These are phyloP conservation scores for Mimosa bimucronata DNA, from an alignment of 306 rosid genomes.

Conservation along the genomic window DNA sequence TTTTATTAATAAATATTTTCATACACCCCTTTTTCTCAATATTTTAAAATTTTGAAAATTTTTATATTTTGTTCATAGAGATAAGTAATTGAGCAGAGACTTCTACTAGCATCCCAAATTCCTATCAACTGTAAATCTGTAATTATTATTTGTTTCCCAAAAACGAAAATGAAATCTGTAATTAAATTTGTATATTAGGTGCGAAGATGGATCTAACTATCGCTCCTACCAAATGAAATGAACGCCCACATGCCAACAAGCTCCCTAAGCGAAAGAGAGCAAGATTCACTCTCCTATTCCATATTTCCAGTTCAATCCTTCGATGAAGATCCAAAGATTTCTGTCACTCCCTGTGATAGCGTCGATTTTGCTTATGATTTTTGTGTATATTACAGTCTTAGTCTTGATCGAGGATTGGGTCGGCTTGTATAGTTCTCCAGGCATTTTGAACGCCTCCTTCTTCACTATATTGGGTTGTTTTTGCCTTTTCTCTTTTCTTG, in stretches of 20 bases:
- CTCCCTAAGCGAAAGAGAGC: background rate
- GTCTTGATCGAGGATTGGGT: background rate
- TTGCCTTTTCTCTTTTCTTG: background rate
- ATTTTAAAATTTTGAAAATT: too few species aligned
- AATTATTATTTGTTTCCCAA: too few species aligned
- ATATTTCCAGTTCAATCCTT: background rate
- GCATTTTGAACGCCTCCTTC: background rate
- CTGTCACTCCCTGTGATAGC: conserved; percentile 2
- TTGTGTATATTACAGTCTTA: background rate
- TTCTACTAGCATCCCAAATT: too few species aligned
- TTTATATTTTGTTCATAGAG: too few species aligned
- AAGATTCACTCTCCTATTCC: background rate
- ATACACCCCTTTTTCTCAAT: too few species aligned
- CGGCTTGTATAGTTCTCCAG: background rate
- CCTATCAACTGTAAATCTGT: too few species aligned
- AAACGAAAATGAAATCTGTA: too few species aligned
- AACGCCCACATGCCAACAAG: background rate
- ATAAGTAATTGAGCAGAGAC: too few species aligned
- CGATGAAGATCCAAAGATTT: background rate
- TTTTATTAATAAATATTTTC: too few species aligned
- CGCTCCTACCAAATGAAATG: background rate
- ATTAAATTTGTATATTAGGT: too few species aligned
- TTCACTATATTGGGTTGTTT: background rate
- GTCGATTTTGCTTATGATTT: background rate
- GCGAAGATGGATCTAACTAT: too few species aligned